Conservation (phyloP, 2,329 filamentous ascomycete species). For the Ophiocordyceps camponoti-floridani region DNA sequence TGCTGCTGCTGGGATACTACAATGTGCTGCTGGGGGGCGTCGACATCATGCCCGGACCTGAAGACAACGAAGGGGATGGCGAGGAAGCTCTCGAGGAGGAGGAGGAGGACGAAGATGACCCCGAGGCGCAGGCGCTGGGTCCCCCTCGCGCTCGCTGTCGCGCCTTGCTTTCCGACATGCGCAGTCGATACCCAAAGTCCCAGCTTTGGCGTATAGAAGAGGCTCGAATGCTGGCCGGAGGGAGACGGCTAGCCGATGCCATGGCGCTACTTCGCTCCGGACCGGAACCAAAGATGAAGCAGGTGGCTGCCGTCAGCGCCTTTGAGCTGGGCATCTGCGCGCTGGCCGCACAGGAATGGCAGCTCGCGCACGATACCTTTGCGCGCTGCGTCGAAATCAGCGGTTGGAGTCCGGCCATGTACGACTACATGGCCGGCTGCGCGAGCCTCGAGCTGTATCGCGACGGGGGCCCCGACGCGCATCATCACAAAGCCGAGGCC, state of each 20-base stretch:
- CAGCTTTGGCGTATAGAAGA: constrained; percentile 81
- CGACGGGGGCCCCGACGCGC: constrained; percentile 31
- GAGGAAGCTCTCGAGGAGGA: constrained; percentile 29
- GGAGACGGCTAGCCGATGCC: constrained; percentile 47
- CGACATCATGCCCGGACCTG: constrained; percentile 55
- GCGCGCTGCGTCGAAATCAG: constrained; percentile 61
- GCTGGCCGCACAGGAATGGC: constrained; percentile 66
- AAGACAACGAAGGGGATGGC: constrained; percentile 31
- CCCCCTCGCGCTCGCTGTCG: constrained; percentile 55
- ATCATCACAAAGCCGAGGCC: constrained; percentile 42
- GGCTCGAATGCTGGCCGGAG: constrained; percentile 54
- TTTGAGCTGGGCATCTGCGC: constrained; percentile 70
- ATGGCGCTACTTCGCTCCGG: constrained; percentile 44
- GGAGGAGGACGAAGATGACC: constrained; percentile 33
- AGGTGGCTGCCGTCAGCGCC: constrained; percentile 67
- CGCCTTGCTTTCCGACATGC: constrained; percentile 54
- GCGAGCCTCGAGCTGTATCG: constrained; percentile 73
- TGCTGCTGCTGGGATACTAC: constrained; percentile 72
- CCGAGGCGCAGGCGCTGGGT: constrained; percentile 29
- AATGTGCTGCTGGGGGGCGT: constrained; percentile 73
- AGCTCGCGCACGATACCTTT: constrained; percentile 57
- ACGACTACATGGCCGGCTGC: constrained; percentile 72
- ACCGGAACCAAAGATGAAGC: constrained; percentile 58
- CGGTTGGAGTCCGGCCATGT: constrained; percentile 78
- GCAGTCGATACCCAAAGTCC: constrained; percentile 60